Evolutionary conservation across 208 protist species (phyloP).

Genomic region (Leishmania aethiopica): DNA sequence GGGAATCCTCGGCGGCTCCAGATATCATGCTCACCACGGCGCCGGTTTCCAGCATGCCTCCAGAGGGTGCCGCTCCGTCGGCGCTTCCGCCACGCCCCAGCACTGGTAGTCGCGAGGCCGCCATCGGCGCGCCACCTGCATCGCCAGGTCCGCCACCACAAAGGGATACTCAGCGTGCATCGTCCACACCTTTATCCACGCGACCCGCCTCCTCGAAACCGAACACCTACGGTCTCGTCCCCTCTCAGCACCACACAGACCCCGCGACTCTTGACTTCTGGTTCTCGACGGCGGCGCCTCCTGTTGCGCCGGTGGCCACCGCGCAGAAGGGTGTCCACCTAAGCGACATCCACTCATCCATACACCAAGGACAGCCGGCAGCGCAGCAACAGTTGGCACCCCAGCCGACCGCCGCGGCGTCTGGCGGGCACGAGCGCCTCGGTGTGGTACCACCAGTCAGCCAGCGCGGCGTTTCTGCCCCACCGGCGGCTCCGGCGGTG

Average conservation of each 20-base stretch:
- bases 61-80: neutral
- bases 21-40: neutral
- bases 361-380: neutral
- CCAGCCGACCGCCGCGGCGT: neutral
- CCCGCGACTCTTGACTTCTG: conserved; percentile 16
- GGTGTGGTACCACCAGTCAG: neutral
- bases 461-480: neutral
- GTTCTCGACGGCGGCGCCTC: conserved; percentile 14
- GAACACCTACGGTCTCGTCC: conserved; percentile 44
- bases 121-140: neutral
- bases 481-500: neutral
- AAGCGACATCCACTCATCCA: conserved; percentile 25
- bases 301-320: conserved; percentile 27
- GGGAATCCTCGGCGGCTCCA: neutral
- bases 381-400: neutral
- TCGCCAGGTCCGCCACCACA: neutral
- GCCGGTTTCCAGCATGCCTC: too few relatives aligned
- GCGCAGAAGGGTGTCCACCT: conserved; percentile 41
- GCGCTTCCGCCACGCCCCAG: neutral
- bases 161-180: too few relatives aligned
- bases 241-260: conserved; percentile 18
- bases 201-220: conserved; percentile 20
- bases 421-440: neutral
- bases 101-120: neutral
- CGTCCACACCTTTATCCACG: neutral